Evolutionary conservation across 306 rosid species (phyloP).

Genomic region (Cucurbita argyrosperma): DNA sequence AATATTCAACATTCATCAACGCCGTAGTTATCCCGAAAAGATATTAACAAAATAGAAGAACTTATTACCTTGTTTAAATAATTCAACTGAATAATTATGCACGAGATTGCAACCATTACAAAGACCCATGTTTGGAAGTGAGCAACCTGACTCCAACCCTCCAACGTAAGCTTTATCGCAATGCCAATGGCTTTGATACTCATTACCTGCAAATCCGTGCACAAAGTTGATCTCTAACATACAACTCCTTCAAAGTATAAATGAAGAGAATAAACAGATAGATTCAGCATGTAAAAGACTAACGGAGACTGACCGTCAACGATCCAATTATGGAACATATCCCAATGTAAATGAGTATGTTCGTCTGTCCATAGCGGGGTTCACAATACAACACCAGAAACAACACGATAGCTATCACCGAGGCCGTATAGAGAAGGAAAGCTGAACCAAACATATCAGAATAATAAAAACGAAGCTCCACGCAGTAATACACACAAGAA

Average conservation of each 20-base stretch:
- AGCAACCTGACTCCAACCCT: constrained; percentile 54
- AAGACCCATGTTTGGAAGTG: constrained; percentile 78
- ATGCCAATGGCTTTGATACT: constrained; percentile 80
- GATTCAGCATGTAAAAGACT: not conserved
- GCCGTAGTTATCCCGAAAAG: not conserved
- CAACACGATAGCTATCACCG: constrained; percentile 40
- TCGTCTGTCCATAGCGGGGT: constrained; percentile 77
- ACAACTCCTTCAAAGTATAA: not conserved
- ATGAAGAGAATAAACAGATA: not conserved
- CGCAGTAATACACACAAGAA: not conserved
- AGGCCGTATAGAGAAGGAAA: constrained; percentile 64
- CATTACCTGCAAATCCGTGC: constrained; percentile 47
- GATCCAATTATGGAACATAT: constrained; percentile 79
- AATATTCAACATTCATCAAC: not conserved
- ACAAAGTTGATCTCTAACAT: not conserved
- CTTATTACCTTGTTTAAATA: constrained; percentile 65
- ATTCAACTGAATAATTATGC: constrained; percentile 63
- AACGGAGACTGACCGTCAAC: constrained; percentile 44
- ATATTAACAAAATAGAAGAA: not conserved
- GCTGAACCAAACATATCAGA: constrained; percentile 28
- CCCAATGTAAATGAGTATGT: constrained; percentile 51
- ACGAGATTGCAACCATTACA: constrained; percentile 53
- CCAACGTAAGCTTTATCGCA: constrained; percentile 73
- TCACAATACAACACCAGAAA: constrained; percentile 48
- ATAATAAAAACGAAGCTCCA: not conserved